phyloP scores from a whole-genome alignment of 2,329 filamentous ascomycete genomes.

The Neofusicoccum kwambonambiense region DNA sequence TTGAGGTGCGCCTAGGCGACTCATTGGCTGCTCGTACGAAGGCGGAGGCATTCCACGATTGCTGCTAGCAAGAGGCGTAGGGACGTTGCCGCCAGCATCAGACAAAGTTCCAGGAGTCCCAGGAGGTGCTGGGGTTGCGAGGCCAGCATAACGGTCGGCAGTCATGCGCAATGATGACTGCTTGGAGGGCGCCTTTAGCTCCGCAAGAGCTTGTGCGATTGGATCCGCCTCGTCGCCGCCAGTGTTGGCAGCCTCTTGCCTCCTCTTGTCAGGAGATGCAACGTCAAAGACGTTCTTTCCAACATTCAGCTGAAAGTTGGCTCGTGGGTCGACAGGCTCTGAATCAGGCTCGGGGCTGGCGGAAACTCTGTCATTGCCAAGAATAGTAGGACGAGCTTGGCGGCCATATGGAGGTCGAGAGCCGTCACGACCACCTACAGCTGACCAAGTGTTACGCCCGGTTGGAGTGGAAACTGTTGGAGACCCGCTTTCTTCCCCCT shows the following conservation, averaged over 20 bases:
- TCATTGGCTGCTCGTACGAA: slow-evolving; percentile 75
- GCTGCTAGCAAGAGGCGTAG: slow-evolving; percentile 34
- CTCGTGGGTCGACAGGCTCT: slow-evolving; percentile 86
- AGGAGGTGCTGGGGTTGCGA: slow-evolving; percentile 53
- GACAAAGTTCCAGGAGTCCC: not conserved
- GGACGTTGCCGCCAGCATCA: not conserved
- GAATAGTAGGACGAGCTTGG: slow-evolving; percentile 28
- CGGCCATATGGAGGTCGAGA: slow-evolving; percentile 43
- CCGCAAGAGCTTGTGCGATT: slow-evolving; percentile 86
- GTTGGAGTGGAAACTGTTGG: slow-evolving; percentile 41
- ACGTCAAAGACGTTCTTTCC: slow-evolving; percentile 97
- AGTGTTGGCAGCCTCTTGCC: slow-evolving; percentile 38
- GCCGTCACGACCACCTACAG: slow-evolving; percentile 35
- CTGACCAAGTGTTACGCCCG: slow-evolving; percentile 55
- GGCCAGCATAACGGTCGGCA: slow-evolving; percentile 94
- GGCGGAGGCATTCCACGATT: slow-evolving; percentile 77
- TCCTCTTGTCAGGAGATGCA: slow-evolving; percentile 64
- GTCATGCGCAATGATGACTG: slow-evolving; percentile 80
- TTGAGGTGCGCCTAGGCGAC: slow-evolving; percentile 81
- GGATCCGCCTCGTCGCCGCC: slow-evolving; percentile 69
- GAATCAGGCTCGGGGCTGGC: slow-evolving; percentile 42
- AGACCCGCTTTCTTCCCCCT: slow-evolving; percentile 66
- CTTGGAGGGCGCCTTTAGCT: slow-evolving; percentile 85
- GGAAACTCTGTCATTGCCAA: slow-evolving; percentile 23
- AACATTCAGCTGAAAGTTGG: slow-evolving; percentile 88